A percentile compares a stretch with the other conserved stretches of the same genome.
Evolutionary conservation across 495 filamentous ascomycete genomes (phyloP).

Genomic region (Barbatosphaeria neglecta): DNA sequence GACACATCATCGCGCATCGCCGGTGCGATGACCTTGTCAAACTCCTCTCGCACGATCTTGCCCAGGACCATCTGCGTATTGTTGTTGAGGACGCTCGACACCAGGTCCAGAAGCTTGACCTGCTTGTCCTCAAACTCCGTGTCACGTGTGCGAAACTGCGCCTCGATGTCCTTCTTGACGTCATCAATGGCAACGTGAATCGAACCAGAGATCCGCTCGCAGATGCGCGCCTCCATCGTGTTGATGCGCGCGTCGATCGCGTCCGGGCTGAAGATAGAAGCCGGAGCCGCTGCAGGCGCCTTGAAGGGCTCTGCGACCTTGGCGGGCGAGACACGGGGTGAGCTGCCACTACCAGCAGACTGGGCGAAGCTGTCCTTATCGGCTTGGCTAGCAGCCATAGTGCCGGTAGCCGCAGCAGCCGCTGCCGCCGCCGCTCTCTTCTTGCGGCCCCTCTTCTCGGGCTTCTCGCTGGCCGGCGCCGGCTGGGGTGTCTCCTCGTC

Average conservation of each 20-base stretch:
- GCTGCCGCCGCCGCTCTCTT: slow-evolving; percentile 30
- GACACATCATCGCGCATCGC: slow-evolving; percentile 31
- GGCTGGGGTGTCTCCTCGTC: slow-evolving; percentile 28
- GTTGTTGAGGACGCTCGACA: slow-evolving; percentile 76
- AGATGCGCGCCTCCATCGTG: slow-evolving; percentile 33
- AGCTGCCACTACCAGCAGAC: slow-evolving; percentile 12
- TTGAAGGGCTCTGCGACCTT: slow-evolving; percentile 9
- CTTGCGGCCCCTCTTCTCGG: slow-evolving; percentile 35
- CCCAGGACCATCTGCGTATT: slow-evolving; percentile 76
- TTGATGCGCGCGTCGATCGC: slow-evolving; percentile 30
- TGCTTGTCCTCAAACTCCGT: slow-evolving; percentile 30
- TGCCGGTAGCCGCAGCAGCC: slow-evolving; percentile 17
- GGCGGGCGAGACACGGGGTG: slow-evolving; percentile 4
- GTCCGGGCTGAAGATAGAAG: slow-evolving; percentile 22
- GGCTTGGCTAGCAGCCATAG: slow-evolving; percentile 14
- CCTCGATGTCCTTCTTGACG: slow-evolving; percentile 28
- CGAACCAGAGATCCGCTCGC: slow-evolving; percentile 28
- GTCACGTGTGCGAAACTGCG: slow-evolving; percentile 21
- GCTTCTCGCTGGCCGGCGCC: slow-evolving; percentile 15
- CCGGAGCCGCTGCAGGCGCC: slow-evolving; percentile 4
- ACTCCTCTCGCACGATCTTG: slow-evolving; percentile 55
- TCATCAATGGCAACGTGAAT: slow-evolving; percentile 31
- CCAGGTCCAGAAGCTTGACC: slow-evolving; percentile 57
- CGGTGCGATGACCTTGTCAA: slow-evolving; percentile 53
- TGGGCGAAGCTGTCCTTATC: slow-evolving; percentile 16